Percentiles rank a stretch among this genome's conserved stretches.
Conservation (phyloP, 257 asterid species). For the Solanum etuberosum region DNA sequence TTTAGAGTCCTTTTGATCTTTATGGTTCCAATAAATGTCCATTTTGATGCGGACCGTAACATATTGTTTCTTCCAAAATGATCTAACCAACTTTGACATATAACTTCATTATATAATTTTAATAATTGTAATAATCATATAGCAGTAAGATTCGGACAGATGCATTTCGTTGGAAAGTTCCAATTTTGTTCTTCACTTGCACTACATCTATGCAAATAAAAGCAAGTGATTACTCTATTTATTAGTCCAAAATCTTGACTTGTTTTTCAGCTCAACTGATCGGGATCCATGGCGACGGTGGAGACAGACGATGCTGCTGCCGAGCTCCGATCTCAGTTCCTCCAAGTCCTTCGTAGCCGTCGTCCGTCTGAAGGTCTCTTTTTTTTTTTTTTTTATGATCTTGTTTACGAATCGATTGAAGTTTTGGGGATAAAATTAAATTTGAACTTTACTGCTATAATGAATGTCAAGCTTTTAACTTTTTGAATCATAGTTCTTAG, state of each 20-base stretch:
- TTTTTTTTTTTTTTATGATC: not conserved
- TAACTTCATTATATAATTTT: not conserved
- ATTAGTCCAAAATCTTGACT: not conserved
- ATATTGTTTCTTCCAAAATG: not conserved
- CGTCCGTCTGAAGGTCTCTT: constrained; percentile 47
- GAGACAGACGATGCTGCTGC: constrained; percentile 5
- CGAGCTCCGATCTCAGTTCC: constrained; percentile 37
- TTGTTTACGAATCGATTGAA: not conserved
- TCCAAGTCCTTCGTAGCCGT: constrained; percentile 48
- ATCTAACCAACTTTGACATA: not conserved
- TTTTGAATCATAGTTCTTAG: not conserved
- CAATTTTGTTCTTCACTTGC: not conserved
- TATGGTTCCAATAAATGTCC: too few relatives aligned
- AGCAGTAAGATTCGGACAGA: not conserved
- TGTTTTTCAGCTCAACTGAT: not conserved
- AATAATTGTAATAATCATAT: not conserved
- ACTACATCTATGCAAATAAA: not conserved
- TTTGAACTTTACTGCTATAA: not conserved
- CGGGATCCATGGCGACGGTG: not conserved
- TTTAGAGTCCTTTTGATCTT: rapidly evolving
- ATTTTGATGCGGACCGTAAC: not conserved
- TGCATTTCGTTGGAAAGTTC: not conserved
- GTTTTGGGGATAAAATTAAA: not conserved
- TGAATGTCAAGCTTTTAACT: not conserved
- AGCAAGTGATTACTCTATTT: not conserved